Evolutionary conservation across 1,139 yeast species (phyloP), one percentile per base, ranked within the genome.

Genomic region (Geotrichum klebahnii): DNA sequence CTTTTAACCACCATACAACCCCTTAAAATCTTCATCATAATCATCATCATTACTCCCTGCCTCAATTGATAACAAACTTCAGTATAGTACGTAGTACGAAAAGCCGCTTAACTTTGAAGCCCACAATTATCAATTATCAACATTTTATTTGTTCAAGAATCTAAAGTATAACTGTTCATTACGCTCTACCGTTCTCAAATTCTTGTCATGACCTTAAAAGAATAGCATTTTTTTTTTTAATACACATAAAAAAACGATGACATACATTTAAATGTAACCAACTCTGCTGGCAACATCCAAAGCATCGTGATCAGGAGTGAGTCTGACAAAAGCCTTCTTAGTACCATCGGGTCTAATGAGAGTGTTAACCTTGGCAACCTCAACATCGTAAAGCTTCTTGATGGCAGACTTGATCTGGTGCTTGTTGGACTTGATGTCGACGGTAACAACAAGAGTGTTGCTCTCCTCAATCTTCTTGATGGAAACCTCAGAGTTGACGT

Each of bases 241-340:
- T 26, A 37, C 41, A 43, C 31, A 40, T 52, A 54, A 54, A 59
- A 55, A 51, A 58, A 52, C 17, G 48, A n/a, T 22, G n/a, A n/a
- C n/a, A n/a, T n/a, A 19, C 45, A 49, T 53, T 82, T 81, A 88
- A 76, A 88, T 84, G 92, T 89, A 89, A 79, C 97, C 97, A 73
- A 90, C 92, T 81, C 94, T 89, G 96, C 90, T 90, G 76, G 98
- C 99, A 77, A 92, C 90, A 76, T 92, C 99, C 76, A 94, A 86
- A 75, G 98, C 98, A 79, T 92, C 99, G 81, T 84, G 87, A 78
- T 94, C 98, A 74, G 97, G 94, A 71, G 97, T 89, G 75, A 92
- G 86, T 81, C 96, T 89, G 75, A 92, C 92, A 81, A 85, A 92
- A 72, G 99, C 99, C 84, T 94, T 94, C 88, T 92, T 92, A 80